phyloP scores from a whole-genome alignment of 73 alveolate genomes.

The Blepharisma stoltei region DNA sequence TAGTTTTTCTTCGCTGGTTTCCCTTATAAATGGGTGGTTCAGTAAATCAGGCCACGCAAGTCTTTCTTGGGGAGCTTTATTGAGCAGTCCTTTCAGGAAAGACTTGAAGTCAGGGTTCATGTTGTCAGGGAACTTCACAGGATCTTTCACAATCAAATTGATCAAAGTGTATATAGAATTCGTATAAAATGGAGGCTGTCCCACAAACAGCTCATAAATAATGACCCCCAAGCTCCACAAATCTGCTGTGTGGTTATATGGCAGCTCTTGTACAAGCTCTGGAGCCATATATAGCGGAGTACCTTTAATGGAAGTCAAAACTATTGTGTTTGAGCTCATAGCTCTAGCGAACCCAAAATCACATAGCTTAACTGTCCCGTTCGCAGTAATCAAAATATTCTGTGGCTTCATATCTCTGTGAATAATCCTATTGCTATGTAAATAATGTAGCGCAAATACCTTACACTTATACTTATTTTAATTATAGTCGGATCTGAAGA shows the following conservation, averaged over 20 bases:
- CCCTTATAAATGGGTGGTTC: constrained; percentile 96
- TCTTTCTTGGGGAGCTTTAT: constrained; percentile 96
- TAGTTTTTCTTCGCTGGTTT: constrained; percentile 90
- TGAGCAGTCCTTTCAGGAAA: constrained; percentile 95
- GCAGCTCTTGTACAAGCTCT: constrained; percentile 96
- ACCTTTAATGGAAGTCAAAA: constrained; percentile 98
- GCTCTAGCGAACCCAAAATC: constrained; percentile 99
- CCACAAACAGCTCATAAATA: constrained; percentile 98
- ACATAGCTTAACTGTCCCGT: constrained; percentile 97
- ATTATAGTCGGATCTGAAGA: no score
- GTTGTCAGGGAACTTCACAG: constrained; percentile 97
- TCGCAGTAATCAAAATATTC: constrained; percentile 96
- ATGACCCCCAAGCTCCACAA: constrained; percentile 99
- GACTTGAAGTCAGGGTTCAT: constrained; percentile 91
- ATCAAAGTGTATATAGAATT: constrained; percentile 91
- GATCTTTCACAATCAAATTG: constrained; percentile 94
- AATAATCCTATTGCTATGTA: constrained; percentile 87
- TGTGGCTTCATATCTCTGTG: constrained; percentile 99
- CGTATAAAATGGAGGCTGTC: constrained; percentile 99
- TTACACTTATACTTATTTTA: not conserved
- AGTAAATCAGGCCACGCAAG: constrained; percentile 98
- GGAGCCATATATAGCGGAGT: constrained; percentile 99
- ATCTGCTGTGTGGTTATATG: constrained; percentile 98
- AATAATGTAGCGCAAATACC: constrained; percentile 85
- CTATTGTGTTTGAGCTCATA: constrained; percentile 93